phyloP scores from a whole-genome alignment of 1,284 basidiomycete species.

The Leccinum cinnamomeum region DNA sequence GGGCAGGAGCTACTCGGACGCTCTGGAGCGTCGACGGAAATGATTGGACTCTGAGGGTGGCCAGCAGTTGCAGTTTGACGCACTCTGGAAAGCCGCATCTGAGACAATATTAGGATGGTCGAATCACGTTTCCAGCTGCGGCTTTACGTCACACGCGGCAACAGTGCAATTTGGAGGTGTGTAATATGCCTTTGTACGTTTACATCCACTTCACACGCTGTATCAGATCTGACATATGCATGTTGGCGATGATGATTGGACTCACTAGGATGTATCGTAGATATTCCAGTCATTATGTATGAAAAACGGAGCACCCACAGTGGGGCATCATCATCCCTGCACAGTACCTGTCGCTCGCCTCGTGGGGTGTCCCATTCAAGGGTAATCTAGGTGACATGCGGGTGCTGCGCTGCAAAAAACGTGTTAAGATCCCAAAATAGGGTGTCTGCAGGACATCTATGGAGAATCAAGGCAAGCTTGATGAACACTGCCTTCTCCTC shows the following conservation, averaged over 20 bases:
- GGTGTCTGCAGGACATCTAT: slow-evolving; percentile 13
- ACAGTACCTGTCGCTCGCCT: slow-evolving; percentile 27
- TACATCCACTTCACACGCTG: slow-evolving; percentile 19
- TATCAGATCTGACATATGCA: slow-evolving; percentile 21
- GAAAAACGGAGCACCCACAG: slow-evolving; percentile 22
- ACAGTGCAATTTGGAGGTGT: slow-evolving; percentile 23
- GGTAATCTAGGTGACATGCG: slow-evolving; percentile 27
- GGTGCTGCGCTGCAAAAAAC: slow-evolving; percentile 36
- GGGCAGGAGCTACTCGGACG: slow-evolving; percentile 28
- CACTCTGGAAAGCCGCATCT: slow-evolving; percentile 30
- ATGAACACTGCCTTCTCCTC: slow-evolving; percentile 29
- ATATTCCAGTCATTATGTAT: slow-evolving; percentile 35
- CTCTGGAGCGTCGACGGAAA: slow-evolving; percentile 37
- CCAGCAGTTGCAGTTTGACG: slow-evolving; percentile 32
- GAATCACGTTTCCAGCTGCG: slow-evolving; percentile 17
- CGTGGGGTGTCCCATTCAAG: slow-evolving; percentile 28
- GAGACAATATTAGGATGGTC: slow-evolving; percentile 11
- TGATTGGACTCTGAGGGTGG: slow-evolving; percentile 34
- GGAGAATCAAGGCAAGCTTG: slow-evolving; percentile 23
- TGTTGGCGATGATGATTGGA: slow-evolving; percentile 19
- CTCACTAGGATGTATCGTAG: slow-evolving; percentile 26
- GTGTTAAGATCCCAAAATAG: slow-evolving; percentile 33
- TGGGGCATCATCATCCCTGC: slow-evolving; percentile 28
- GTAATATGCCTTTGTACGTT: slow-evolving; percentile 28
- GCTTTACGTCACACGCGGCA: slow-evolving; percentile 31